phyloP scores from a whole-genome alignment of 495 filamentous ascomycete species.

The Chaetomium tenue region DNA sequence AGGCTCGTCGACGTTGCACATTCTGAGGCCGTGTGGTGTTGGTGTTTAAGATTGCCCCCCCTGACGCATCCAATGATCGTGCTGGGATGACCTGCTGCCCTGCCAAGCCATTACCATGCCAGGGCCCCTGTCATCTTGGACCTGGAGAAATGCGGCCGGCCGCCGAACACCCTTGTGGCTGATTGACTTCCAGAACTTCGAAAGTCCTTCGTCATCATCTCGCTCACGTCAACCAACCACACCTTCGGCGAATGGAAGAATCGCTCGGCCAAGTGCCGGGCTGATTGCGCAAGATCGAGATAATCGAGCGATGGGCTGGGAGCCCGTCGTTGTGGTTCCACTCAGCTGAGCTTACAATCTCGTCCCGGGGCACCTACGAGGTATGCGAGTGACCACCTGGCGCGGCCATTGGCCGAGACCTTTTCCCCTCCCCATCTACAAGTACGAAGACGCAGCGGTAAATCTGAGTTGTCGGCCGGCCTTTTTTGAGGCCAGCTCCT shows the following conservation, averaged over 20 bases:
- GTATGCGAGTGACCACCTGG: too few relatives aligned
- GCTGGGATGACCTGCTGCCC: slow-evolving; percentile 8
- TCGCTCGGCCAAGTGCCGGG: neutral
- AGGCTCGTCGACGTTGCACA: slow-evolving; percentile 18
- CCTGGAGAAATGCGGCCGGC: slow-evolving; percentile 1
- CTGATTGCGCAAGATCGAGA: slow-evolving; percentile 1
- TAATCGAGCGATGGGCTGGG: neutral
- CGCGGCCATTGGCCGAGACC: slow-evolving; percentile 15
- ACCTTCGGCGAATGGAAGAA: neutral
- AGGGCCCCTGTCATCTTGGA: slow-evolving; percentile 5
- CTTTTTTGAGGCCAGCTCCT: slow-evolving; percentile 8
- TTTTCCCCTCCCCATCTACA: neutral
- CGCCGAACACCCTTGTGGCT: slow-evolving; percentile 19
- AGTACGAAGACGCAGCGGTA: slow-evolving; percentile 16
- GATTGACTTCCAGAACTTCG: slow-evolving; percentile 20
- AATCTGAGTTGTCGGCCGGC: slow-evolving; percentile 13
- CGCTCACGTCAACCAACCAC: slow-evolving; percentile 1
- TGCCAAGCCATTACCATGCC: slow-evolving; percentile 16
- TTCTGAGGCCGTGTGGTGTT: neutral
- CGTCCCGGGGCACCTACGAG: too few relatives aligned
- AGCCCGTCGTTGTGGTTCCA: neutral
- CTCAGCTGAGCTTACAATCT: neutral
- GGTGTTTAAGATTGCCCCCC: slow-evolving; percentile 12
- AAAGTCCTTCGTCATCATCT: slow-evolving; percentile 8
- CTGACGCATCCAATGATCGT: slow-evolving; percentile 28